These are phyloP conservation scores for Bathelium albidoporum DNA, from an alignment of 495 filamentous ascomycete genomes.

Conservation along the genomic window DNA sequence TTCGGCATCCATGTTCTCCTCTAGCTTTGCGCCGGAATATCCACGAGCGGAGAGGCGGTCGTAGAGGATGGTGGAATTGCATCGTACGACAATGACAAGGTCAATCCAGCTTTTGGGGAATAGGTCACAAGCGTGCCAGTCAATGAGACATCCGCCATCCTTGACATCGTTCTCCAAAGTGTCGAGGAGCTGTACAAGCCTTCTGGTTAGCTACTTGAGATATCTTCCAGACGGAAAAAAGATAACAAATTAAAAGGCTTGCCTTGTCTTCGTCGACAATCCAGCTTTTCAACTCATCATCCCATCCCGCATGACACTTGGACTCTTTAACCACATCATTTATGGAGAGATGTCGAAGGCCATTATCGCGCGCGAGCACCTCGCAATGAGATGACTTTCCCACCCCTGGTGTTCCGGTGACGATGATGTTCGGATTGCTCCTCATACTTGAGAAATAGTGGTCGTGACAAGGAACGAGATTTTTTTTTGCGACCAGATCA, in stretches of 20 bases:
- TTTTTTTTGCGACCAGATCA: not conserved
- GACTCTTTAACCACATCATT: conserved; percentile 83
- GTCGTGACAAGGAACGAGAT: not conserved
- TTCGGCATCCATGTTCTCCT: conserved; percentile 94
- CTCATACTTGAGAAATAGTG: not conserved
- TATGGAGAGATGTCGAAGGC: conserved; percentile 75
- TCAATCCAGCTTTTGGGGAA: conserved; percentile 94
- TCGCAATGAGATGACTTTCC: conserved; percentile 90
- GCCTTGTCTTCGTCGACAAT: conserved; percentile 97
- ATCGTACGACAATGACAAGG: conserved; percentile 83
- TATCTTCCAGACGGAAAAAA: not conserved
- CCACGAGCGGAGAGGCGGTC: conserved; percentile 70
- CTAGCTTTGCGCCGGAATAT: conserved; percentile 75
- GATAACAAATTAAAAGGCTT: conserved; percentile 18
- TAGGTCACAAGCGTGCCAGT: conserved; percentile 97
- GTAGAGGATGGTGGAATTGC: conserved; percentile 66
- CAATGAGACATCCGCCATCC: conserved; percentile 78
- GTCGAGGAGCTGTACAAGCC: conserved; percentile 59
- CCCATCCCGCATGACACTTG: conserved; percentile 71
- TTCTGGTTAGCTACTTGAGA: not conserved
- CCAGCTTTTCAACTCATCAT: conserved; percentile 76
- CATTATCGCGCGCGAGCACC: conserved; percentile 58
- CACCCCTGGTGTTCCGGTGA: conserved; percentile 62
- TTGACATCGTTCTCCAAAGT: conserved; percentile 73
- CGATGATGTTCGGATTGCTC: not conserved